Evolutionary conservation across 164 flowering plant genomes (phyloP).

Genomic region (Umbellularia californica): DNA sequence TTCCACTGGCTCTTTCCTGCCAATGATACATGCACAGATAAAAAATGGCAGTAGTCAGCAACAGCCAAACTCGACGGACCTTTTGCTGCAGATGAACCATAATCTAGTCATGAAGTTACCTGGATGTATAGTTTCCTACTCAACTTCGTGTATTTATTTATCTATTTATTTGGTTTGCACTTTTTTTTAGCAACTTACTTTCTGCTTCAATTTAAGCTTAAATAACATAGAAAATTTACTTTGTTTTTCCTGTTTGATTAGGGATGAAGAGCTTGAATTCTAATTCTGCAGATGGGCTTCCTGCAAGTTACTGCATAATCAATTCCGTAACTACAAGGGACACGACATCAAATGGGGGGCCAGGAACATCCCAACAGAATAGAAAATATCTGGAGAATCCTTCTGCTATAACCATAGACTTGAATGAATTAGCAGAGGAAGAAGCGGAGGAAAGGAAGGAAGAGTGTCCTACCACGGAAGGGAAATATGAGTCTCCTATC

Average conservation of each 20-base stretch:
- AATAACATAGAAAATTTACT: no score
- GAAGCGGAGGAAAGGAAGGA: no score
- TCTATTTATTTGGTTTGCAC: neutral
- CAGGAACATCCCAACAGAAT: neutral
- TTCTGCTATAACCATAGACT: neutral
- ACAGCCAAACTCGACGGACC: neutral
- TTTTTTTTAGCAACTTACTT: neutral
- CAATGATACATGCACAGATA: neutral
- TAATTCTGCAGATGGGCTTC: conserved; percentile 26
- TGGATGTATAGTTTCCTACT: neutral
- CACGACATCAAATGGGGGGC: neutral
- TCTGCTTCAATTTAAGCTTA: no score
- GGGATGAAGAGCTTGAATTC: neutral
- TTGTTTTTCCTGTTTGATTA: neutral
- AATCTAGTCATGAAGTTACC: neutral
- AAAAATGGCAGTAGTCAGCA: neutral
- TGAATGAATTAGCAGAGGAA: no score
- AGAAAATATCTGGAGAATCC: neutral
- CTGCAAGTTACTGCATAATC: neutral
- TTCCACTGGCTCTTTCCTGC: neutral
- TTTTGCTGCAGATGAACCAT: neutral
- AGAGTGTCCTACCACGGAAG: no score
- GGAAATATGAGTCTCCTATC: no score
- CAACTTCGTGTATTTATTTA: no score
- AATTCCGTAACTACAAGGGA: no score